Evolutionary conservation across 208 protist genomes (phyloP).

Genomic region (Phytomonas sp.): DNA sequence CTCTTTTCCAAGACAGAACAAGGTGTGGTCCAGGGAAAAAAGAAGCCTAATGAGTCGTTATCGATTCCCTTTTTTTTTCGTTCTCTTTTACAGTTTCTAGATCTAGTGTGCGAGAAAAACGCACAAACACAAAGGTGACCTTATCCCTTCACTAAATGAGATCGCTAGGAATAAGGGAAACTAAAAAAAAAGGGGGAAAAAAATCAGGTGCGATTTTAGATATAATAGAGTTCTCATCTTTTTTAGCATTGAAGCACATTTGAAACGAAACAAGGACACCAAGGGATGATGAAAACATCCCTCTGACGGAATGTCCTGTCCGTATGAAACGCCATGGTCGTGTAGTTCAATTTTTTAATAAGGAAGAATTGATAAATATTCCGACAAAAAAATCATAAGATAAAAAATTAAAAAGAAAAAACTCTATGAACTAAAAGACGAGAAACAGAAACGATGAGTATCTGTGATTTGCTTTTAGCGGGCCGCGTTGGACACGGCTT

Average conservation of each 20-base stretch:
- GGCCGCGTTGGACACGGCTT: constrained; percentile 91
- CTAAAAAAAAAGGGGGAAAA: not conserved
- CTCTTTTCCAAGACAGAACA: not conserved
- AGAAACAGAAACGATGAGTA: constrained; percentile 1
- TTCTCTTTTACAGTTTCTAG: constrained; percentile 6
- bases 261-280: not conserved
- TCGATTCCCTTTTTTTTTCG: constrained; percentile 16
- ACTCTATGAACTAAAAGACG: constrained; percentile 7
- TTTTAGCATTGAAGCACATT: not conserved
- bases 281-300: not conserved
- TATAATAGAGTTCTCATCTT: not conserved
- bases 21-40: not conserved
- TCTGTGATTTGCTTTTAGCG: constrained; percentile 9
- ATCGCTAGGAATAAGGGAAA: not conserved
- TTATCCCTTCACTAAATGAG: not conserved
- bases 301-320: not conserved
- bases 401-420: constrained; percentile 9
- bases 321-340: not conserved
- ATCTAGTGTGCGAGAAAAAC: constrained; percentile 2
- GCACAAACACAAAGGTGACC: not conserved
- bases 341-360: not conserved
- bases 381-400: constrained; percentile 4
- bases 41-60: not conserved
- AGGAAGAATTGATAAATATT: constrained; percentile 9
- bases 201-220: not conserved